Evolutionary conservation across 208 protist species (phyloP).

Genomic region (Acanthamoeba sp.): DNA sequence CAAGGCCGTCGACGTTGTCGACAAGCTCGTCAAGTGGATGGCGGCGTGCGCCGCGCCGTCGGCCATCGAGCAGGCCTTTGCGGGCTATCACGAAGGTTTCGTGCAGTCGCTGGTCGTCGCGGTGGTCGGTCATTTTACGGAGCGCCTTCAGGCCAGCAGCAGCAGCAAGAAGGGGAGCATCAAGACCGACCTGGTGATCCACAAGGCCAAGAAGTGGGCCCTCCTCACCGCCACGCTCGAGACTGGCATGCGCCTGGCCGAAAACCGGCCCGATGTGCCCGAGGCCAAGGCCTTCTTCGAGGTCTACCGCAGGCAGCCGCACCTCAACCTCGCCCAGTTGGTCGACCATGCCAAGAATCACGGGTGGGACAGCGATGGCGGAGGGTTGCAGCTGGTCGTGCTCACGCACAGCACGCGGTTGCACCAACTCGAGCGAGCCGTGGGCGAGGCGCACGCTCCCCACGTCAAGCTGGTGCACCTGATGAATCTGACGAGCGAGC

Average conservation of each 20-base stretch:
- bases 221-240: slow-evolving; percentile 53
- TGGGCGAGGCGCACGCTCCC: background rate
- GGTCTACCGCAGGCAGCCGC: slow-evolving; percentile 47
- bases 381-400: slow-evolving; percentile 35
- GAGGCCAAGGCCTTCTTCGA: background rate
- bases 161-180: background rate
- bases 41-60: background rate
- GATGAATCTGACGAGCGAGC: slow-evolving; percentile 44
- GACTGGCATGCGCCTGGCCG: background rate
- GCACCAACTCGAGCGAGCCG: background rate
- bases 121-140: background rate
- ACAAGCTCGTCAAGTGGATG: slow-evolving; percentile 17
- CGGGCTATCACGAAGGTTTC: slow-evolving; percentile 40
- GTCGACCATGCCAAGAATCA: background rate
- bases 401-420: slow-evolving; percentile 48
- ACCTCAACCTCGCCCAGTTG: slow-evolving; percentile 17
- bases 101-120: slow-evolving; percentile 37
- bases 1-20: slow-evolving; percentile 11
- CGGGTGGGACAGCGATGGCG: background rate
- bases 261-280: background rate
- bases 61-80: slow-evolving; percentile 20
- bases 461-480: slow-evolving; percentile 39
- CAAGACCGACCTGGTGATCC: slow-evolving; percentile 13
- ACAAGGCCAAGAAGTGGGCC: slow-evolving; percentile 54
- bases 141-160: background rate